phyloP scores from a whole-genome alignment of 2,329 filamentous ascomycete genomes.

The Verticillium nonalfalfae region DNA sequence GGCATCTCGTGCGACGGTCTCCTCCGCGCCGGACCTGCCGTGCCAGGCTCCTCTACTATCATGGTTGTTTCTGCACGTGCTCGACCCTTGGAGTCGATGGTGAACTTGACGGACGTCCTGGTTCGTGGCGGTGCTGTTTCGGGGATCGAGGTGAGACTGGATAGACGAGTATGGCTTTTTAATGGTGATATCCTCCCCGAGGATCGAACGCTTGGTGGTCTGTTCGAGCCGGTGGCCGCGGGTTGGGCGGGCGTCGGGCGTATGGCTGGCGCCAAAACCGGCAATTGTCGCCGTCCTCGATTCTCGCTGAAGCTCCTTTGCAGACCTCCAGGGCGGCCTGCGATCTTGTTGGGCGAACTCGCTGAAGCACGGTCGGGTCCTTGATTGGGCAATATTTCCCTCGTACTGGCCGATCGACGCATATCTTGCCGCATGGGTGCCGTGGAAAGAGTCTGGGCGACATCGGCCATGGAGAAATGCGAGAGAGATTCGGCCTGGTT shows the following conservation, averaged over 20 bases:
- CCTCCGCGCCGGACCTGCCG: background rate
- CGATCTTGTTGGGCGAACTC: conserved; percentile 46
- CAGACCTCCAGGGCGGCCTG: conserved; percentile 37
- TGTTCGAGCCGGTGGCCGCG: conserved; percentile 17
- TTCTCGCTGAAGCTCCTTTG: conserved; percentile 50
- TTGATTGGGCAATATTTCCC: conserved; percentile 34
- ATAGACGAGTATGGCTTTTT: conserved; percentile 44
- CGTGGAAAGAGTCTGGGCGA: conserved; percentile 10
- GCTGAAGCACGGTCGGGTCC: conserved; percentile 31
- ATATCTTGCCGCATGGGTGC: conserved; percentile 25
- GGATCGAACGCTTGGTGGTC: conserved; percentile 27
- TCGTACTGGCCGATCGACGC: conserved; percentile 38
- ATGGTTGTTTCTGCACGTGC: conserved; percentile 49
- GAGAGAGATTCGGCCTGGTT: conserved; percentile 14
- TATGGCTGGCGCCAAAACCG: conserved; percentile 39
- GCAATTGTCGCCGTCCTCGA: conserved; percentile 35
- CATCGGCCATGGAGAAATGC: conserved; percentile 9
- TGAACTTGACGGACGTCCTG: conserved; percentile 54
- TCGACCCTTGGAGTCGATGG: conserved; percentile 55
- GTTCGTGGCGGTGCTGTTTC: conserved; percentile 40
- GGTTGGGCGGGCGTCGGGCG: conserved; percentile 23
- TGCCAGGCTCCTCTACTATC: conserved; percentile 25
- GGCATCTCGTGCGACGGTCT: conserved; percentile 16
- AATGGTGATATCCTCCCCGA: conserved; percentile 45
- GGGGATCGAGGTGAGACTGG: conserved; percentile 51